Percentiles rank a stretch among this genome's conserved stretches.
Conservation (phyloP, 768 basidiomycete species). For the Tricholoma sp. region DNA sequence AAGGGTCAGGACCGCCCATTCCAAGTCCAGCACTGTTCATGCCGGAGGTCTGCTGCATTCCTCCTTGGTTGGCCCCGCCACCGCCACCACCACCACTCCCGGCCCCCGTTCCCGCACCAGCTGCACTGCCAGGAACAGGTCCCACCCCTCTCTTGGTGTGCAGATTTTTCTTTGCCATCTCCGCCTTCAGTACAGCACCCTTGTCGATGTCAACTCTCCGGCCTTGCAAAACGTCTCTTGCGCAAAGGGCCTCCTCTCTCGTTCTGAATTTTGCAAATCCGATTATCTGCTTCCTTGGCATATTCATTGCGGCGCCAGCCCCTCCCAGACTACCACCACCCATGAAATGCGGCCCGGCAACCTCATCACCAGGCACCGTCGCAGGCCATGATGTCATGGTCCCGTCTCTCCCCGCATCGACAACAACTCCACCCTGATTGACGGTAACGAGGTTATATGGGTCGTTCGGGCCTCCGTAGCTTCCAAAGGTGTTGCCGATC, state of each 20-base stretch:
- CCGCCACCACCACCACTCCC: constrained; percentile 21
- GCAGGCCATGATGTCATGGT: constrained; percentile 66
- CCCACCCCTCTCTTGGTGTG: constrained; percentile 92
- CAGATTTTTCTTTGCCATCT: constrained; percentile 99
- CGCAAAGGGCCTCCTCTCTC: constrained; percentile 80
- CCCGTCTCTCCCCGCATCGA: constrained; percentile 72
- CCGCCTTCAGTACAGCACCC: constrained; percentile 90
- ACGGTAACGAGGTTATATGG: constrained; percentile 82
- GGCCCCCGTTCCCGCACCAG: constrained; percentile 13
- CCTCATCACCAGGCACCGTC: constrained; percentile 25
- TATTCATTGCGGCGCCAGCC: constrained; percentile 27
- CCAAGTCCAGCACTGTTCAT: constrained; percentile 21
- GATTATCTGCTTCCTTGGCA: constrained; percentile 90
- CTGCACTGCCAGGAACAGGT: constrained; percentile 37
- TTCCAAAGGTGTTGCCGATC: constrained; percentile 8
- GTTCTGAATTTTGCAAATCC: constrained; percentile 96
- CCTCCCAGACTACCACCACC: constrained; percentile 18
- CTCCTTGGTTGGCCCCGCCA: background rate
- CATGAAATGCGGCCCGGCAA: constrained; percentile 27
- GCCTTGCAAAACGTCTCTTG: constrained; percentile 85
- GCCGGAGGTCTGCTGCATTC: constrained; percentile 11
- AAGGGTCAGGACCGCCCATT: constrained; percentile 21
- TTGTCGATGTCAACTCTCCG: constrained; percentile 89
- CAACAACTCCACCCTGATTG: constrained; percentile 79
- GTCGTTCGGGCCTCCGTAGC: constrained; percentile 57